A percentile compares a stretch with the other conserved stretches of the same genome.
phyloP scores from a whole-genome alignment of 2,329 filamentous ascomycete genomes.

The Cytospora piceicola region DNA sequence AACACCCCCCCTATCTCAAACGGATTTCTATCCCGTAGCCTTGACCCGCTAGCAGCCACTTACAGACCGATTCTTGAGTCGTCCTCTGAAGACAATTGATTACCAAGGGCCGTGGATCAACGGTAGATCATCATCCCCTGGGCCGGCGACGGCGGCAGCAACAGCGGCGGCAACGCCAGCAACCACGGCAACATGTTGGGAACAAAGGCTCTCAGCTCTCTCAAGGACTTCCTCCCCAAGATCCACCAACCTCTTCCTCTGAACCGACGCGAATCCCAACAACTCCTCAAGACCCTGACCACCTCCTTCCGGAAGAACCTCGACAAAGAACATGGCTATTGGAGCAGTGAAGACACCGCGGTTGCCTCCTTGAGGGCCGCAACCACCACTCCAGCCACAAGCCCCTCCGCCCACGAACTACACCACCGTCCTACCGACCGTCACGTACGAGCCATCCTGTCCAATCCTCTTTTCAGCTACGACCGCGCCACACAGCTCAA shows the following conservation, averaged over 20 bases:
- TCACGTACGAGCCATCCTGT: constrained; percentile 60
- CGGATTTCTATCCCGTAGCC: too few species aligned
- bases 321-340: constrained; percentile 59
- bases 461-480: constrained; percentile 58
- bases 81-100: neutral
- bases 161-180: neutral
- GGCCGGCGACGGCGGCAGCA: constrained; percentile 9
- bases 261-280: constrained; percentile 54
- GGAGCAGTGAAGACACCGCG: constrained; percentile 37
- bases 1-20: too few species aligned
- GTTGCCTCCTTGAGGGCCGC: constrained; percentile 25
- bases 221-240: constrained; percentile 48
- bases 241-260: constrained; percentile 59
- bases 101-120: neutral
- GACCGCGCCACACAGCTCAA: constrained; percentile 38
- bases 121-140: neutral
- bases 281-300: constrained; percentile 60
- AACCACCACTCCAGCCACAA: constrained; percentile 24
- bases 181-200: constrained; percentile 38
- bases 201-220: constrained; percentile 43
- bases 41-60: too few species aligned
- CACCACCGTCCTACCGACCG: constrained; percentile 48
- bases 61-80: too few species aligned
- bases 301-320: constrained; percentile 61
- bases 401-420: constrained; percentile 26